Evolutionary conservation across 2,329 filamentous ascomycete genomes (phyloP).

Genomic region (Chaetomiaceae sp.): DNA sequence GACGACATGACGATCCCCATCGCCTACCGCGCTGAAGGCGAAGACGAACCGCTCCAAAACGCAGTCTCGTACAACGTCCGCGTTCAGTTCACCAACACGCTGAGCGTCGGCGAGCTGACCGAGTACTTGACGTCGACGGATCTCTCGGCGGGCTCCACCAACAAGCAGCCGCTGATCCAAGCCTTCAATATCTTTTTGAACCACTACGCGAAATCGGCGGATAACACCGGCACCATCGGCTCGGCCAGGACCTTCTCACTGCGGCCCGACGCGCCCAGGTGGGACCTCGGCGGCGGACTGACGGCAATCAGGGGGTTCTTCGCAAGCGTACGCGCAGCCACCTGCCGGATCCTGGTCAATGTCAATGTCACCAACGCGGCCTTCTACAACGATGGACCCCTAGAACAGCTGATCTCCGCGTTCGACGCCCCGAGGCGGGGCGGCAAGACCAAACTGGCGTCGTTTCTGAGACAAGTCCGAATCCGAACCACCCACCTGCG

Average conservation of each 20-base stretch:
- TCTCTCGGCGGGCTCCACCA: conserved; percentile 36
- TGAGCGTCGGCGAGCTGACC: conserved; percentile 40
- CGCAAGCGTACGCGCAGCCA: conserved; percentile 50
- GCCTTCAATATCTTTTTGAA: conserved; percentile 51
- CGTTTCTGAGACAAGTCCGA: too few species aligned
- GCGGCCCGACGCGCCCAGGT: conserved; percentile 4
- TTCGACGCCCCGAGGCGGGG: too few species aligned
- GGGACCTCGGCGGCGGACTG: conserved; percentile 28
- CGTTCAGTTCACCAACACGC: conserved; percentile 38
- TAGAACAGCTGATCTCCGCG: too few species aligned
- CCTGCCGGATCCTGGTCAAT: conserved; percentile 52
- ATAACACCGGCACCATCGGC: conserved; percentile 40
- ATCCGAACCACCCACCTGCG: too few species aligned
- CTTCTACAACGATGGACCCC: conserved; percentile 38
- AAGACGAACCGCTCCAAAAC: conserved; percentile 32
- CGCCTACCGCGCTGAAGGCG: too few species aligned
- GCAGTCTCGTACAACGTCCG: conserved; percentile 38
- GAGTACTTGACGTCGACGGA: conserved; percentile 43
- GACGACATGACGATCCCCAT: conserved; percentile 36
- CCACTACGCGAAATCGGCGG: conserved; percentile 37
- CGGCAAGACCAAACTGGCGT: neutral
- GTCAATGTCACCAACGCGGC: conserved; percentile 52
- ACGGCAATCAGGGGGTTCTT: conserved; percentile 51
- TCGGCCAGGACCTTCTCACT: conserved; percentile 47
- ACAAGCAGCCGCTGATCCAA: conserved; percentile 47